phyloP scores from a whole-genome alignment of 805 yeast genomes.

The Lachancea fermentati region DNA sequence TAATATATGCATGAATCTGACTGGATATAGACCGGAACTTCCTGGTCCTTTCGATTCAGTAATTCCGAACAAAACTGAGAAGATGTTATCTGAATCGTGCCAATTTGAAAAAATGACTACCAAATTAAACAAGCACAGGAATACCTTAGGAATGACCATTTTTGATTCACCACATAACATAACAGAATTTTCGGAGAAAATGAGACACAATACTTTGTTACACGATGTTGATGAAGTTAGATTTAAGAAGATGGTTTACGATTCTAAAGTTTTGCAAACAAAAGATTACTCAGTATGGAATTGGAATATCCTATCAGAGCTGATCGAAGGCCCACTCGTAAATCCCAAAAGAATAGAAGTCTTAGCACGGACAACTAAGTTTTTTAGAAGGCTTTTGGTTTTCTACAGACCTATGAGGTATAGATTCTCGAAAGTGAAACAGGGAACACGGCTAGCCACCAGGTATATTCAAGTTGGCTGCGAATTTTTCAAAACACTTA shows the following conservation, averaged over 20 bases:
- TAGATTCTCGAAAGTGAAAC: conserved; percentile 56
- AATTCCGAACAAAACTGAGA: conserved; percentile 3
- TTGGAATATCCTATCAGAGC: conserved; percentile 65
- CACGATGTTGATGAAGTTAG: conserved; percentile 54
- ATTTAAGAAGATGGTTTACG: conserved; percentile 57
- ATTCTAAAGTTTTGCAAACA: conserved; percentile 67
- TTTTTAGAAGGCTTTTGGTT: conserved; percentile 75
- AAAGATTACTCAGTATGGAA: conserved; percentile 84
- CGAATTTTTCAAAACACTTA: conserved; percentile 59
- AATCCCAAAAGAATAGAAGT: conserved; percentile 74
- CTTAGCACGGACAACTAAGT: conserved; percentile 69
- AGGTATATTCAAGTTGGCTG: conserved; percentile 70
- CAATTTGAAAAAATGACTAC: conserved; percentile 44
- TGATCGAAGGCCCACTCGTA: conserved; percentile 80
- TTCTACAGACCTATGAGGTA: conserved; percentile 90
- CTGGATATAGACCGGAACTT: conserved; percentile 25
- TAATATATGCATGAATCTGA: conserved; percentile 46
- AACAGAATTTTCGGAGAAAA: conserved; percentile 18
- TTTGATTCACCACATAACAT: conserved; percentile 23
- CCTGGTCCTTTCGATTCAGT: conserved; percentile 3
- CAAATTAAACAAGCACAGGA: conserved; percentile 35
- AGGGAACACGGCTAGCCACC: conserved; percentile 42
- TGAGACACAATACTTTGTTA: conserved; percentile 21
- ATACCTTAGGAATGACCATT: conserved; percentile 31
- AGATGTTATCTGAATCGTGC: conserved; percentile 28